These are phyloP conservation scores for Xerocomus nothofagi DNA, from an alignment of 1,284 basidiomycete genomes.

Conservation along the genomic window DNA sequence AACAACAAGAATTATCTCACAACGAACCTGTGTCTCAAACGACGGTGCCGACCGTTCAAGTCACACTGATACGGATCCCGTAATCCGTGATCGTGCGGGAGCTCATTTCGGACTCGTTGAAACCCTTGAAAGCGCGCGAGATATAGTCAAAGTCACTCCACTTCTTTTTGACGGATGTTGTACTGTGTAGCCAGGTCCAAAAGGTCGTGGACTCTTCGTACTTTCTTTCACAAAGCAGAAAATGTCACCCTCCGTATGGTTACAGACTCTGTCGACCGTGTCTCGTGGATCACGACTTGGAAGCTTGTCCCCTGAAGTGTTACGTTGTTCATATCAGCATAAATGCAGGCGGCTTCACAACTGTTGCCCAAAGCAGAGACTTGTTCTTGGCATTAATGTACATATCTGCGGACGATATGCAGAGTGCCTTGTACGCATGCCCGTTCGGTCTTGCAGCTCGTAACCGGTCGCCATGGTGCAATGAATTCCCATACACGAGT, in stretches of 20 bases:
- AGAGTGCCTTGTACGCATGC: slow-evolving; percentile 48
- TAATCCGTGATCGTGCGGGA: slow-evolving; percentile 35
- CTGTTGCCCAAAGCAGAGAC: slow-evolving; percentile 40
- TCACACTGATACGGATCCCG: slow-evolving; percentile 47
- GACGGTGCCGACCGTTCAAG: slow-evolving; percentile 13
- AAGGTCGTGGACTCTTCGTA: slow-evolving; percentile 46
- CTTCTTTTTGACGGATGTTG: slow-evolving; percentile 37
- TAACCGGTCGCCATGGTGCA: slow-evolving; percentile 44
- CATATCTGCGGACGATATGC: slow-evolving; percentile 37
- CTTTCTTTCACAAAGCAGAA: slow-evolving; percentile 40
- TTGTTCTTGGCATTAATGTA: slow-evolving; percentile 37
- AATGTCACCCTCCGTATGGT: slow-evolving; percentile 38
- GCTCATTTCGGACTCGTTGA: slow-evolving; percentile 37
- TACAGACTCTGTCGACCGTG: slow-evolving; percentile 39
- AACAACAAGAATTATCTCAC: slow-evolving; percentile 37
- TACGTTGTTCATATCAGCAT: not conserved
- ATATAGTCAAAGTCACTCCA: slow-evolving; percentile 30
- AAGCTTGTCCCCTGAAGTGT: slow-evolving; percentile 39
- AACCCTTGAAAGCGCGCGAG: slow-evolving; percentile 35
- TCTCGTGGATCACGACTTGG: slow-evolving; percentile 47
- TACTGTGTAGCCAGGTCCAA: slow-evolving; percentile 46
- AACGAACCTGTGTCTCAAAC: not conserved
- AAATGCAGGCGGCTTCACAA: slow-evolving; percentile 30
- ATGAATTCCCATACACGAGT: slow-evolving; percentile 39
- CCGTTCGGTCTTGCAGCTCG: slow-evolving; percentile 45